A percentile compares a stretch with the other conserved stretches of the same genome.
These are phyloP conservation scores for Globisporangium iwayamae DNA, from an alignment of 352 stramenopile species.

Conservation along the genomic window DNA sequence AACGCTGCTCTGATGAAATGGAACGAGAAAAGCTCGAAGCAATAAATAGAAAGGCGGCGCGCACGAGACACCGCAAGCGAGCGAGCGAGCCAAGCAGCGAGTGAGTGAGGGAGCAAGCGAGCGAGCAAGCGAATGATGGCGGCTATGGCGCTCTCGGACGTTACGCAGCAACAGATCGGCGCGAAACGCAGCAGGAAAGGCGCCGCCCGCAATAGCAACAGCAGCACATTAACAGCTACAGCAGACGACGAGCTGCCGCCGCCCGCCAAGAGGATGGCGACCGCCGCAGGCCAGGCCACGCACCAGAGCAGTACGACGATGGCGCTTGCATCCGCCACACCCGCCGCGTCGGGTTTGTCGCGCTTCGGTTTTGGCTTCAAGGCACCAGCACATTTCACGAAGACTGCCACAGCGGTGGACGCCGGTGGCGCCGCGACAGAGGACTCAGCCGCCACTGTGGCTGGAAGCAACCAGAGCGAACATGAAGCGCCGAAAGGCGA, in stretches of 20 bases:
- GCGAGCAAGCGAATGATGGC: neutral
- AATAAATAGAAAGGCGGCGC: slow-evolving; percentile 14
- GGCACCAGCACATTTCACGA: slow-evolving; percentile 7
- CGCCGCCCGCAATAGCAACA: slow-evolving; percentile 6
- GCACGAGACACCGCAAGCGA: neutral
- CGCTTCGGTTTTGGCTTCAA: slow-evolving; percentile 42
- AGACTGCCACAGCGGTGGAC: slow-evolving; percentile 4
- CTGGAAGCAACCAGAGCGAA: slow-evolving; percentile 25
- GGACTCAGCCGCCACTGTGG: neutral
- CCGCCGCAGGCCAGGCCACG: slow-evolving; percentile 3
- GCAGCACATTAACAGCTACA: neutral
- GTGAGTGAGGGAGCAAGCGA: neutral
- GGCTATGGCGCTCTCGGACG: slow-evolving; percentile 8
- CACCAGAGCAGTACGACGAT: slow-evolving; percentile 7
- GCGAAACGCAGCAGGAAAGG: slow-evolving; percentile 17
- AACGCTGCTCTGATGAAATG: neutral
- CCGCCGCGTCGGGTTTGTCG: neutral
- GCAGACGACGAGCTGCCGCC: slow-evolving; percentile 9
- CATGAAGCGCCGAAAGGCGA: slow-evolving; percentile 6
- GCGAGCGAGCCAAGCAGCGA: neutral
- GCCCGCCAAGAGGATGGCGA: slow-evolving; percentile 12
- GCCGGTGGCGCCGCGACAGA: neutral
- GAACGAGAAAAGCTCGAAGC: slow-evolving; percentile 18
- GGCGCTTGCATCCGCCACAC: slow-evolving; percentile 6
- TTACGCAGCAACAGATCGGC: slow-evolving; percentile 11